phyloP scores from a whole-genome alignment of 106 monocot species.

The Platanthera guangdongensis region DNA sequence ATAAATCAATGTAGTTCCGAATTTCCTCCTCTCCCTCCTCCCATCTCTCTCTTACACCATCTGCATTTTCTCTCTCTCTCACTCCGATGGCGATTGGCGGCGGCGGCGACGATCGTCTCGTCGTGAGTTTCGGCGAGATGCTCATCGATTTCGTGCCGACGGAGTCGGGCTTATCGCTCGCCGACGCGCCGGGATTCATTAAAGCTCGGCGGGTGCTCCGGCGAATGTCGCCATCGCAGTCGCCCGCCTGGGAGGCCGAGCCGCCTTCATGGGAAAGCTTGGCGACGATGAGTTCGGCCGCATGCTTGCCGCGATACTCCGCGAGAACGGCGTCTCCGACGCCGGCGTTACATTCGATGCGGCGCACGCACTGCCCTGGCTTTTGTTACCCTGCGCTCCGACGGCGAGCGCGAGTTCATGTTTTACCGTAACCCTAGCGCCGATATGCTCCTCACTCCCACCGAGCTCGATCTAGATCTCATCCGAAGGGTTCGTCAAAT shows the following conservation, averaged over 20 bases:
- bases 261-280: slow-evolving; percentile 65
- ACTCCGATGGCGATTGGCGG: slow-evolving; percentile 3
- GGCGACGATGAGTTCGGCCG: slow-evolving; percentile 74
- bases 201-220: slow-evolving; percentile 26
- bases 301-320: slow-evolving; percentile 55
- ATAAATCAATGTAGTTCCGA: not conserved
- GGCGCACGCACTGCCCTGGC: slow-evolving; percentile 57
- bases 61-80: not conserved
- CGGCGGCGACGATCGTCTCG: not conserved
- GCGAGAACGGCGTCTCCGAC: slow-evolving; percentile 47
- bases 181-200: slow-evolving; percentile 19
- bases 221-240: slow-evolving; percentile 22
- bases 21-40: not conserved
- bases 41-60: not conserved
- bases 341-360: slow-evolving; percentile 49
- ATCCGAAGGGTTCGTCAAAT: slow-evolving; percentile 26
- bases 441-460: slow-evolving; percentile 53
- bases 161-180: slow-evolving; percentile 16
- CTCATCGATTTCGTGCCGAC: slow-evolving; percentile 27
- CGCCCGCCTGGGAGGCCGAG: slow-evolving; percentile 23
- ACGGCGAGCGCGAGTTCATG: slow-evolving; percentile 55
- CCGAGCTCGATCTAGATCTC: slow-evolving; percentile 51
- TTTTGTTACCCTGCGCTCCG: slow-evolving; percentile 51
- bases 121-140: slow-evolving; percentile 25
- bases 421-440: slow-evolving; percentile 63